Conservation (phyloP, 495 filamentous ascomycete genomes). For the Pseudevernia furfuracea region DNA sequence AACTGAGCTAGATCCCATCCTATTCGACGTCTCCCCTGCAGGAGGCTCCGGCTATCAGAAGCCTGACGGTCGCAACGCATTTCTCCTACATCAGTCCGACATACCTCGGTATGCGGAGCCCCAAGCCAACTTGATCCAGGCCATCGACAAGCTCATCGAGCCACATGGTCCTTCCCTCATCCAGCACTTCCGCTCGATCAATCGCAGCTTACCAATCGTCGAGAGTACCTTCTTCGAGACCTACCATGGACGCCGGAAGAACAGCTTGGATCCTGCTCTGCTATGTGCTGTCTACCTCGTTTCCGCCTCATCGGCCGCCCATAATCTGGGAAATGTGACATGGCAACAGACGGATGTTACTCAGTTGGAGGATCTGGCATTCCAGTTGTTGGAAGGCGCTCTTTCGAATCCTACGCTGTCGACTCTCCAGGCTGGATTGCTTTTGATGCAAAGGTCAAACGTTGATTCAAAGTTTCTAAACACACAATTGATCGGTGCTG, state of each 20-base stretch:
- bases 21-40: constrained; percentile 43
- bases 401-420: constrained; percentile 84
- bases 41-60: constrained; percentile 50
- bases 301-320: constrained; percentile 82
- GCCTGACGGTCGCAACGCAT: constrained; percentile 75
- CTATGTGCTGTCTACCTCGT: constrained; percentile 86
- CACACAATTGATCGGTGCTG: constrained; percentile 58
- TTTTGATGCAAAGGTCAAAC: constrained; percentile 82
- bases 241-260: constrained; percentile 60
- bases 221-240: constrained; percentile 82
- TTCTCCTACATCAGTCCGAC: constrained; percentile 57
- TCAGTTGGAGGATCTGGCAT: constrained; percentile 69
- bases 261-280: constrained; percentile 72
- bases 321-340: constrained; percentile 56
- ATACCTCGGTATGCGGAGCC: constrained; percentile 34
- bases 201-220: constrained; percentile 86
- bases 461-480: constrained; percentile 81
- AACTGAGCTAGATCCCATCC: constrained; percentile 45
- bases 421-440: constrained; percentile 81
- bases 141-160: constrained; percentile 73
- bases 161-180: constrained; percentile 75
- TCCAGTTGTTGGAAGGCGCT: constrained; percentile 63
- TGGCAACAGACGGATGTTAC: constrained; percentile 63
- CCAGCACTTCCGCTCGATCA: constrained; percentile 83
- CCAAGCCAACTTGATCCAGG: constrained; percentile 58